These are phyloP conservation scores for Leishmania braziliensis DNA, from an alignment of 208 protist species.

Conservation along the genomic window DNA sequence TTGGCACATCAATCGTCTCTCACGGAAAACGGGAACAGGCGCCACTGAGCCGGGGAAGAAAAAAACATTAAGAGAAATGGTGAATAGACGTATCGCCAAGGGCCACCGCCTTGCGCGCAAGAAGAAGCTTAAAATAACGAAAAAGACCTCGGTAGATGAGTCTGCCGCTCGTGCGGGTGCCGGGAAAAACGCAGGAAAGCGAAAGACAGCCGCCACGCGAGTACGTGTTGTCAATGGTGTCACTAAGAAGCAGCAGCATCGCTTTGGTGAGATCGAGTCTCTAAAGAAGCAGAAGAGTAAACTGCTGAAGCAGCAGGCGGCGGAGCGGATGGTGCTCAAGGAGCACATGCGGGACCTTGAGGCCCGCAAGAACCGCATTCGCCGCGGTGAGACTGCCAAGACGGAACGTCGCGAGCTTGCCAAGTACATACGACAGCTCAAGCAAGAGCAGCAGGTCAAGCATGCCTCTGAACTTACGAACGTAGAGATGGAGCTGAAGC, in stretches of 20 bases:
- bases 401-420: conserved; percentile 85
- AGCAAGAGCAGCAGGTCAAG: conserved; percentile 78
- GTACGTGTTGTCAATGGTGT: conserved; percentile 21
- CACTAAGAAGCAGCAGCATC: conserved; percentile 17
- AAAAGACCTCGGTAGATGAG: conserved; percentile 22
- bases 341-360: conserved; percentile 81
- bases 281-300: conserved; percentile 53
- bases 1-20: not conserved
- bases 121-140: conserved; percentile 38
- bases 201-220: conserved; percentile 5
- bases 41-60: not conserved
- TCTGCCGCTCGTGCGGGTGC: conserved; percentile 9
- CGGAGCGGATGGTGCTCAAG: conserved; percentile 85
- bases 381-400: conserved; percentile 75
- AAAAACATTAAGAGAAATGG: conserved; percentile 17
- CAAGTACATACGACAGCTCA: conserved; percentile 88
- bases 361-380: conserved; percentile 57
- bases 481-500: conserved; percentile 68
- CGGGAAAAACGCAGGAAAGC: conserved; percentile 13
- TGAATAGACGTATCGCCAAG: conserved; percentile 42
- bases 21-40: too few relatives aligned
- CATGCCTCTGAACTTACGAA: conserved; percentile 66
- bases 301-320: conserved; percentile 75
- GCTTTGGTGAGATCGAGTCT: conserved; percentile 20
- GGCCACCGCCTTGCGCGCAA: conserved; percentile 37